Conservation (phyloP, 805 yeast species). For the Candida pseudoglaebosa region DNA sequence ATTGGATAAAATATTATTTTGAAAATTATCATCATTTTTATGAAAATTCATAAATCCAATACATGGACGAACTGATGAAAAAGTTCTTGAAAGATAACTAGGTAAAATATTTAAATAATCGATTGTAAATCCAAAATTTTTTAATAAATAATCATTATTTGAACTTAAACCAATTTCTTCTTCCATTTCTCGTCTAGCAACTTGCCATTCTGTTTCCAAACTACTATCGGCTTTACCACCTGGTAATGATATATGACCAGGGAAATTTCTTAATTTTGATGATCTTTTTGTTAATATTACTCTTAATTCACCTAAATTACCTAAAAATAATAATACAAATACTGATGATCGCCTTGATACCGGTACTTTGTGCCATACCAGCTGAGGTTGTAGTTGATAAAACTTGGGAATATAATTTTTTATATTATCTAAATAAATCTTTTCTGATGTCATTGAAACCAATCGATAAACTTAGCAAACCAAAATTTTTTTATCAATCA, state of each 20-base stretch:
- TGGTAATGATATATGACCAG: slow-evolving; percentile 90
- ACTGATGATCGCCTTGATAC: slow-evolving; percentile 72
- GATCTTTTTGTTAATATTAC: slow-evolving; percentile 80
- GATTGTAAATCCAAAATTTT: slow-evolving; percentile 50
- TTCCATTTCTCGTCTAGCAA: slow-evolving; percentile 76
- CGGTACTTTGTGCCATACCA: slow-evolving; percentile 68
- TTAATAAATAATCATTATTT: slow-evolving; percentile 39
- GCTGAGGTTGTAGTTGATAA: slow-evolving; percentile 22
- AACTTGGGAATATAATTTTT: slow-evolving; percentile 26
- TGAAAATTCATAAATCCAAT: slow-evolving; percentile 54
- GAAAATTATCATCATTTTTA: slow-evolving; percentile 12
- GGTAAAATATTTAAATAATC: slow-evolving; percentile 67
- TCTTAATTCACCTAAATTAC: slow-evolving; percentile 68
- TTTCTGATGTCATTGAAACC: slow-evolving; percentile 7
- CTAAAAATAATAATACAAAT: slow-evolving; percentile 66
- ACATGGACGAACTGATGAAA: slow-evolving; percentile 80
- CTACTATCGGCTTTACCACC: slow-evolving; percentile 86
- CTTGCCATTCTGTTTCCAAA: slow-evolving; percentile 62
- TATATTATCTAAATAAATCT: slow-evolving; percentile 12
- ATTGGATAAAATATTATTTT: slow-evolving; percentile 18
- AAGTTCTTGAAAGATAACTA: slow-evolving; percentile 74
- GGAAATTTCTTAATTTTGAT: slow-evolving; percentile 61
- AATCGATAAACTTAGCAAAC: too few species aligned
- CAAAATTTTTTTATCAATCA: too few species aligned
- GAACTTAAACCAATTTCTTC: slow-evolving; percentile 81